A percentile compares a stretch with the other conserved stretches of the same genome.
phyloP scores from a whole-genome alignment of 192 early-diverging fungal species.

The Allomyces arbusculus region DNA sequence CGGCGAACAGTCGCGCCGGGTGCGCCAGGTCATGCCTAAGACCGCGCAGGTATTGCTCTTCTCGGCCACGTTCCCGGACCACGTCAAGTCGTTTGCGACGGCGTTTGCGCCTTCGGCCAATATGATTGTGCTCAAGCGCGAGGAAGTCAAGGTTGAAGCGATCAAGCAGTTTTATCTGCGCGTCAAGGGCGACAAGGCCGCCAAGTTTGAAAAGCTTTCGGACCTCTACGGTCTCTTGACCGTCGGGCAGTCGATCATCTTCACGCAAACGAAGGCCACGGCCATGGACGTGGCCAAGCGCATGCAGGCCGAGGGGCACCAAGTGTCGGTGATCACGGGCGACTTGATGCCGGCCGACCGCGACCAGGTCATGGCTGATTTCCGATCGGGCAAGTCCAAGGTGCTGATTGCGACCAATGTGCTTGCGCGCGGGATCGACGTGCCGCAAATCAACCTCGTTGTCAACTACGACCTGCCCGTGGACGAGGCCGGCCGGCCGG shows the following conservation, averaged over 20 bases:
- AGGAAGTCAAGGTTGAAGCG: constrained; percentile 78
- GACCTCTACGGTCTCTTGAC: constrained; percentile 22
- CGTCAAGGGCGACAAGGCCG: constrained; percentile 42
- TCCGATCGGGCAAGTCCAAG: constrained; percentile 5
- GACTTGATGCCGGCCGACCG: constrained; percentile 1
- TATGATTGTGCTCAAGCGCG: constrained; percentile 59
- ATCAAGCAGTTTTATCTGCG: constrained; percentile 98
- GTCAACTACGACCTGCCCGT: constrained; percentile 12
- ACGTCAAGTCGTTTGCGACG: constrained; percentile 52
- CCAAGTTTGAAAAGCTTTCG: constrained; percentile 41
- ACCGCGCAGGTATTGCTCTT: constrained; percentile 74
- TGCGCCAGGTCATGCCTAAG: constrained; percentile 58
- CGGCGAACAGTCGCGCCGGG: constrained; percentile 65
- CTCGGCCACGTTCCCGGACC: constrained; percentile 78
- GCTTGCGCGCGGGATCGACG: constrained; percentile 7
- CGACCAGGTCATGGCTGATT: constrained; percentile 5
- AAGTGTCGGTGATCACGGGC: constrained; percentile 54
- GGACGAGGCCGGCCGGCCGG: constrained; percentile 3
- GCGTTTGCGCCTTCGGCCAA: constrained; percentile 71
- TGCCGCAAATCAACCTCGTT: constrained; percentile 1
- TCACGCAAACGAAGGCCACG: constrained; percentile 84
- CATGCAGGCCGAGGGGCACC: constrained; percentile 66
- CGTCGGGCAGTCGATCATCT: constrained; percentile 67
- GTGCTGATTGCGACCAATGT: constrained; percentile 8
- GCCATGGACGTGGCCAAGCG: constrained; percentile 53